phyloP scores from a whole-genome alignment of 2,329 filamentous ascomycete species.

The Hypomyces perniciosus region DNA sequence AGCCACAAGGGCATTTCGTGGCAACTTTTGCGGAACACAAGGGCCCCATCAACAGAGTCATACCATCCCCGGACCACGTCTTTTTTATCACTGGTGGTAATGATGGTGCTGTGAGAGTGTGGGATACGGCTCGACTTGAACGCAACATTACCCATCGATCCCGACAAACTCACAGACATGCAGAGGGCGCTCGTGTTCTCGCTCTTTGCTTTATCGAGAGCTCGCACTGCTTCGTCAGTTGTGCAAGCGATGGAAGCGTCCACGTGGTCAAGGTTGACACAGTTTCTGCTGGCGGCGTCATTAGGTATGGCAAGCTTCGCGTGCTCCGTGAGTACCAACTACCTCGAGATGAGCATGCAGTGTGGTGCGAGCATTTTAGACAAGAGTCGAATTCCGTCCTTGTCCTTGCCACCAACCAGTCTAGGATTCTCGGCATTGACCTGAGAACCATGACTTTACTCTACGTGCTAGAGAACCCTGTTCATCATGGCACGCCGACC shows the following conservation, averaged over 20 bases:
- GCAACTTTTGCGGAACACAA: constrained; percentile 86
- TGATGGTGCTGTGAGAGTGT: constrained; percentile 84
- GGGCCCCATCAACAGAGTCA: constrained; percentile 73
- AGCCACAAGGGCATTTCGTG: constrained; percentile 74
- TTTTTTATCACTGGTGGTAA: constrained; percentile 95
- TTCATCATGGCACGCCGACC: constrained; percentile 86
- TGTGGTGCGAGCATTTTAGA: constrained; percentile 91
- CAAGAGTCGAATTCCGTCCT: constrained; percentile 76
- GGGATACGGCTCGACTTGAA: constrained; percentile 86
- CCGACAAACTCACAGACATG: constrained; percentile 76
- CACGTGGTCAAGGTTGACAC: constrained; percentile 79
- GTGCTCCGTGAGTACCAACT: constrained; percentile 77
- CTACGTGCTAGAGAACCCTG: constrained; percentile 76
- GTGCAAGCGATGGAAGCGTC: constrained; percentile 82
- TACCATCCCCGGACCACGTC: constrained; percentile 79
- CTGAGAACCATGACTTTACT: constrained; percentile 78
- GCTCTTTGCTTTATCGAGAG: constrained; percentile 88
- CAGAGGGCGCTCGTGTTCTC: constrained; percentile 64
- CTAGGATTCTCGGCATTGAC: constrained; percentile 77
- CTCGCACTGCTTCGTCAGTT: constrained; percentile 89
- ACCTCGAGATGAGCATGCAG: constrained; percentile 64
- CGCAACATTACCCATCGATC: constrained; percentile 85
- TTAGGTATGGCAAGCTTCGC: constrained; percentile 72
- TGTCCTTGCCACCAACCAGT: constrained; percentile 79
- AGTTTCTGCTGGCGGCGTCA: constrained; percentile 39